Conservation (phyloP, 305 asterid genomes). For the Fraxinus floribunda region DNA sequence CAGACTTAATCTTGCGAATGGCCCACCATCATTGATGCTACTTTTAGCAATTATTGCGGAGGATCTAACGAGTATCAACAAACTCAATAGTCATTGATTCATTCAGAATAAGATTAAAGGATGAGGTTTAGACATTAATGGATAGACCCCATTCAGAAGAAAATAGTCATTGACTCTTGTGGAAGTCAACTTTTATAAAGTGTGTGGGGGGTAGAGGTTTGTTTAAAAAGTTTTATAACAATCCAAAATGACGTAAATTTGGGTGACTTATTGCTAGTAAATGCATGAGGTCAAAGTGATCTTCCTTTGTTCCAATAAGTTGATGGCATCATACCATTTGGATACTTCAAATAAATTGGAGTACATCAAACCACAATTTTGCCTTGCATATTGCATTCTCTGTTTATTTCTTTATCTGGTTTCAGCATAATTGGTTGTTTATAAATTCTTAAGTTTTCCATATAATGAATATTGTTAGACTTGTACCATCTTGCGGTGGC, state of each 20-base stretch:
- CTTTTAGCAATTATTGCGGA: background rate
- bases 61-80: background rate
- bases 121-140: constrained; percentile 6
- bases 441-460: background rate
- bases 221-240: constrained; percentile 5
- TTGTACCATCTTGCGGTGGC: background rate
- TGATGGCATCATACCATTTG: background rate
- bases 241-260: background rate
- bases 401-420: background rate
- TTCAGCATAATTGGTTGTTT: background rate
- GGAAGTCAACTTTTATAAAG: constrained; percentile 4
- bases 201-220: background rate
- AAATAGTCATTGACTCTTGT: background rate
- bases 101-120: background rate
- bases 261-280: background rate
- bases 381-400: background rate
- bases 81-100: background rate
- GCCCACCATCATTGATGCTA: background rate
- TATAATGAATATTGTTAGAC: background rate
- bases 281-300: background rate
- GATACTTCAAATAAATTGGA: background rate
- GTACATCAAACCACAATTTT: background rate
- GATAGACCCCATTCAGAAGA: background rate
- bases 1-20: background rate
- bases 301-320: background rate